Evolutionary conservation across 306 rosid genomes (phyloP), one percentile per base, ranked within the genome.

Genomic region (Spatholobus suberectus): DNA sequence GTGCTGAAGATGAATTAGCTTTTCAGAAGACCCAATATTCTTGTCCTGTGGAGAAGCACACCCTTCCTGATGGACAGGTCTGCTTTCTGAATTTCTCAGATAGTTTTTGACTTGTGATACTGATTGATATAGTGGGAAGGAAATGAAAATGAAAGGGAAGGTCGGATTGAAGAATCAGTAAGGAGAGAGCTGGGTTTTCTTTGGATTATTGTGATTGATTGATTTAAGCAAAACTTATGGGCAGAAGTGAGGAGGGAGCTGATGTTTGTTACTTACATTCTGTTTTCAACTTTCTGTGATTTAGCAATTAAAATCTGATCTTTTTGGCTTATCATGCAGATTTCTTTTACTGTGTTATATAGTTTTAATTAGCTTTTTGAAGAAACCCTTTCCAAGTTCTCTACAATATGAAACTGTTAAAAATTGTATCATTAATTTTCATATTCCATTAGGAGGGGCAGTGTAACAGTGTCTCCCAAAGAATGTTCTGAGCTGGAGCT

Each of bases 11-110:
- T 70, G 98, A 92, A 70, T 86, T 92, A 74, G 99, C 97, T 76
- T 96, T 93, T 84, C 89, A 69, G 37, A 92, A 96, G 87, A 90
- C 83, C 41, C 78, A 80, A 75, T 66, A 17, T 68, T 88, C 92
- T 51, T 92, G 94, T 76, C 92, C 88, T 73, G 70, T 85, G 61
- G 99, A 96, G 89, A 86, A 86, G 55, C 98, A 93, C 66, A 91
- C 90, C 75, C 98, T 96, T 83, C 99, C 99, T 55, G 99, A 96
- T 85, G 99, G 99, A 87, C 99, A 96, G 97, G 99, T 92, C 34
- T 82, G 73, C 65, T 55, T 86, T 51, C 55, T 63, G 4, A 72
- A 68, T 62, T 32, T 49, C 21, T 40, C 0, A 21, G 69, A n/a
- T n/a, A n/a, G n/a, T n/a, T n/a, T n/a, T n/a, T n/a, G n/a, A n/a